Evolutionary conservation across 1,284 basidiomycete species (phyloP).

Genomic region (Sporisorium reilianum): DNA sequence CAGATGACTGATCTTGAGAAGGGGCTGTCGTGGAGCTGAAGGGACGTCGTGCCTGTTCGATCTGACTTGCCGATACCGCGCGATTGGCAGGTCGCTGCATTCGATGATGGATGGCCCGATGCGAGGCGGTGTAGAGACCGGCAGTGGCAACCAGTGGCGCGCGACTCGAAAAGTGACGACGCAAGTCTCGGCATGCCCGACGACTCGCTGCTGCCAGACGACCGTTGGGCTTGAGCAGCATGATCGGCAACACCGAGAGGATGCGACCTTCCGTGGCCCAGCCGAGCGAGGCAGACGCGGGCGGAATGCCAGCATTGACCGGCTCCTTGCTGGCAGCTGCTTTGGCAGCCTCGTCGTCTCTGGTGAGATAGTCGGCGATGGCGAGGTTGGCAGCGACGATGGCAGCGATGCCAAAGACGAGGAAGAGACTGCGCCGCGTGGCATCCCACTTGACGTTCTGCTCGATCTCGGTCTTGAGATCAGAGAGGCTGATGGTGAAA

Average conservation of each 20-base stretch:
- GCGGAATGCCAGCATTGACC: conserved; percentile 38
- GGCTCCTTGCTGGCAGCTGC: conserved; percentile 37
- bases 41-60: neutral
- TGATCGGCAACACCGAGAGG: conserved; percentile 36
- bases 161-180: conserved; percentile 17
- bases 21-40: conserved; percentile 12
- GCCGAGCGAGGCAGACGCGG: conserved; percentile 44
- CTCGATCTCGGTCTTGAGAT: conserved; percentile 68
- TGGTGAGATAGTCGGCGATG: conserved; percentile 63
- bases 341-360: conserved; percentile 53
- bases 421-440: conserved; percentile 62
- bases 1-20: neutral
- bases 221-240: conserved; percentile 28
- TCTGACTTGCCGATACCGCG: neutral
- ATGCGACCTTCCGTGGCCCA: conserved; percentile 53
- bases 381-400: conserved; percentile 66
- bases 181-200: conserved; percentile 18
- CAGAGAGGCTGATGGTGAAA: conserved; percentile 68
- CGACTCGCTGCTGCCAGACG: conserved; percentile 16
- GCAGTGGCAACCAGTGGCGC: conserved; percentile 30
- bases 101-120: neutral
- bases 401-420: conserved; percentile 67
- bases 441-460: conserved; percentile 69
- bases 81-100: neutral
- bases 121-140: conserved; percentile 28